phyloP scores from a whole-genome alignment of 768 basidiomycete species.

The Calvatia gigantea region DNA sequence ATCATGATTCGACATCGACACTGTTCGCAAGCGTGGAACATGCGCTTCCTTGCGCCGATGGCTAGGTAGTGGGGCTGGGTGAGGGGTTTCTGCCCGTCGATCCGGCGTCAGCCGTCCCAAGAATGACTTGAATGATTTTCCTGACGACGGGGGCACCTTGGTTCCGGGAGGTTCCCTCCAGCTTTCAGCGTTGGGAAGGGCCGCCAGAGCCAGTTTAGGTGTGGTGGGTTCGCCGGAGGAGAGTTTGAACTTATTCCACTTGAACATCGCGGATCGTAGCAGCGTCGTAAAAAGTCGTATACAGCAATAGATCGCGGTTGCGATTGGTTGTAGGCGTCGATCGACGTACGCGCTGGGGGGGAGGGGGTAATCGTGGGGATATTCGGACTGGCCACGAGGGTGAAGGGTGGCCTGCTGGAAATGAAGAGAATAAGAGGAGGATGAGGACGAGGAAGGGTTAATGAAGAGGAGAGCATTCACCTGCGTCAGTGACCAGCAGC shows the following conservation, averaged over 20 bases:
- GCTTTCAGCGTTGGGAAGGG: constrained; percentile 7
- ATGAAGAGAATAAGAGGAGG: constrained; percentile 4
- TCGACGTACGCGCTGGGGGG: constrained; percentile 8
- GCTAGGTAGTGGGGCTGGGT: background rate
- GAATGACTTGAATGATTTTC: constrained; percentile 11
- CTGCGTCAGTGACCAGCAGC: constrained; percentile 8
- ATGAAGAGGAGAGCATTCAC: constrained; percentile 1
- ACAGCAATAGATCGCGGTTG: background rate
- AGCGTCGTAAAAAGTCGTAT: constrained; percentile 10
- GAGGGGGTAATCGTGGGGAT: background rate
- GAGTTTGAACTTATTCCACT: constrained; percentile 10
- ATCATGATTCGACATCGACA: constrained; percentile 10
- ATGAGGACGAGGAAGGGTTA: background rate
- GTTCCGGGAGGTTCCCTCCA: constrained; percentile 1
- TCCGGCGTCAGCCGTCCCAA: constrained; percentile 7
- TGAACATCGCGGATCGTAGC: constrained; percentile 14
- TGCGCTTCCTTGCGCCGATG: constrained; percentile 3
- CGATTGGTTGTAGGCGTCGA: constrained; percentile 6
- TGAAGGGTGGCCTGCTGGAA: constrained; percentile 5
- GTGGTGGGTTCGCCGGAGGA: constrained; percentile 14
- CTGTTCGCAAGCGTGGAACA: constrained; percentile 7
- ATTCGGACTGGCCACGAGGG: constrained; percentile 14
- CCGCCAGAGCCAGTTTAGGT: constrained; percentile 11
- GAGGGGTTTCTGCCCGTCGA: constrained; percentile 8
- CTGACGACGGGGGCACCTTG: background rate